Percentiles rank a stretch among this genome's conserved stretches.
Evolutionary conservation across 345 rosid genomes (phyloP).

Genomic region (Salix brachista): DNA sequence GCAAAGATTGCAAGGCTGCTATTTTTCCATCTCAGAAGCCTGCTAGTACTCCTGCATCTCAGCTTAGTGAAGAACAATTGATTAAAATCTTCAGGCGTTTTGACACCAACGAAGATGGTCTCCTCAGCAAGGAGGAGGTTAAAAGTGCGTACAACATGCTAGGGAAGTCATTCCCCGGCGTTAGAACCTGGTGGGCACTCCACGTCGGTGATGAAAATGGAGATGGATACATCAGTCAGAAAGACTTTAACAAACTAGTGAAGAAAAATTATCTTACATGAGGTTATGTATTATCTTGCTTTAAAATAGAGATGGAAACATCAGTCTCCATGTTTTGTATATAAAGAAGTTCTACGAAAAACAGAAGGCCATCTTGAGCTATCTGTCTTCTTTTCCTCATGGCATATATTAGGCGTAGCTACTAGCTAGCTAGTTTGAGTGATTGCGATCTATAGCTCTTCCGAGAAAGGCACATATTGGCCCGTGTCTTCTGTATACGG

Average conservation of each 20-base stretch:
- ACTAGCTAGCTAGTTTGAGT: too few species aligned
- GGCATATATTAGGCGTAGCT: too few species aligned
- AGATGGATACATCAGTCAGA: slow-evolving; percentile 15
- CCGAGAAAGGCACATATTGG: too few species aligned
- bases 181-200: slow-evolving; percentile 5
- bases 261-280: neutral
- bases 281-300: neutral
- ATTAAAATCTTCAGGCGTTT: neutral
- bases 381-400: too few species aligned
- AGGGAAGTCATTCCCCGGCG: neutral
- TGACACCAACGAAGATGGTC: slow-evolving; percentile 12
- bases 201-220: slow-evolving; percentile 12
- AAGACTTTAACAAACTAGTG: slow-evolving; percentile 3
- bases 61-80: neutral
- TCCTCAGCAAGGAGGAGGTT: slow-evolving; percentile 13
- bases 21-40: neutral
- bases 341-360: too few species aligned
- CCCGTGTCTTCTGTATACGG: too few species aligned
- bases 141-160: neutral
- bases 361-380: too few species aligned
- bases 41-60: too few species aligned
- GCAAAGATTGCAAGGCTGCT: too few species aligned
- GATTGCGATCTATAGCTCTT: too few species aligned
- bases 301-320: too few species aligned
- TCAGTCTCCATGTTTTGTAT: too few species aligned